phyloP scores from a whole-genome alignment of 73 alveolate species.

The Paramecium tetraurelia region DNA sequence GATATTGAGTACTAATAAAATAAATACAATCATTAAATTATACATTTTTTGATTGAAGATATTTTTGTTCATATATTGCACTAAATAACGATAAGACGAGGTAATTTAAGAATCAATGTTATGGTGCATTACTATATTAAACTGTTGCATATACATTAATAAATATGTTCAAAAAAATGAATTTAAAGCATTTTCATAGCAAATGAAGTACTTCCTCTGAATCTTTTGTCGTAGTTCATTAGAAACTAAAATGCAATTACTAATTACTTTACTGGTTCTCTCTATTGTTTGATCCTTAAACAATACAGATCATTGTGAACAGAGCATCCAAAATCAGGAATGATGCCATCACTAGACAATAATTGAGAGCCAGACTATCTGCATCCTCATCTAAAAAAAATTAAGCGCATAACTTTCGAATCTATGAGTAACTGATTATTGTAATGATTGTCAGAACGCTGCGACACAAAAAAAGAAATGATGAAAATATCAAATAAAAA shows the following conservation, averaged over 20 bases:
- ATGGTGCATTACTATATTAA: neutral
- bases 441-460: neutral
- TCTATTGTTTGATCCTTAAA: constrained; percentile 9
- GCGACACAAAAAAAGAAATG: neutral
- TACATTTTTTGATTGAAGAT: neutral
- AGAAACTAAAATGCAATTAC: neutral
- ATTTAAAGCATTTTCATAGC: constrained; percentile 31
- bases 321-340: neutral
- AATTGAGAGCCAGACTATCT: neutral
- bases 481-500: neutral
- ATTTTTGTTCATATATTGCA: neutral
- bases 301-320: constrained; percentile 1
- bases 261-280: neutral
- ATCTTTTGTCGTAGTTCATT: neutral
- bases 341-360: neutral
- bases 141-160: neutral
- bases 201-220: neutral
- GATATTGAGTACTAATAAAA: neutral
- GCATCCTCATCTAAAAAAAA: neutral
- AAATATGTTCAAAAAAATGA: neutral
- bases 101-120: neutral
- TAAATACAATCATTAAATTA: neutral
- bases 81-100: neutral
- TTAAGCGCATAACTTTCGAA: neutral
- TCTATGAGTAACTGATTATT: neutral